Percentiles rank a stretch among this genome's conserved stretches.
Evolutionary conservation across 2,329 filamentous ascomycete species (phyloP).

Genomic region (Alternaria metachromatica): DNA sequence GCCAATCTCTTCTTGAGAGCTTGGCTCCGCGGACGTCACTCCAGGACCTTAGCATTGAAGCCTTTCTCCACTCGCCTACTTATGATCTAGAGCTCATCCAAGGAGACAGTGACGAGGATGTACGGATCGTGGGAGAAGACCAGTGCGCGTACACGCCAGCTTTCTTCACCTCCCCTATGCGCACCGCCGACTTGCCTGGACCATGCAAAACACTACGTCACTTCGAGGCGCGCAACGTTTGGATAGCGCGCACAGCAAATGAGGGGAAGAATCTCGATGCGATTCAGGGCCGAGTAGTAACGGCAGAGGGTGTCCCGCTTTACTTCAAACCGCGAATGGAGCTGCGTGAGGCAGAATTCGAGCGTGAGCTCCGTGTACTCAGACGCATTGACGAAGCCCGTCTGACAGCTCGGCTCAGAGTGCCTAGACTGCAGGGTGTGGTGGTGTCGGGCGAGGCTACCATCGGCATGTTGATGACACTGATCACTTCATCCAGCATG

Average conservation of each 20-base stretch:
- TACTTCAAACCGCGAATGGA: constrained; percentile 14
- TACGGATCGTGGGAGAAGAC: constrained; percentile 1
- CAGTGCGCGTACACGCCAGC: constrained; percentile 1
- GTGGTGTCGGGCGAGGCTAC: constrained; percentile 6
- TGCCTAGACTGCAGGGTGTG: constrained; percentile 5
- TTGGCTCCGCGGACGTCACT: constrained; percentile 1
- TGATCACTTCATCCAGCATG: constrained; percentile 2
- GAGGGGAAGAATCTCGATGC: background rate
- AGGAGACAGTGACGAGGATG: background rate
- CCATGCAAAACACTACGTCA: background rate
- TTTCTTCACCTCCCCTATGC: constrained; percentile 2
- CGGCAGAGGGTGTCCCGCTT: background rate
- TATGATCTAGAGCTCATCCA: constrained; percentile 4
- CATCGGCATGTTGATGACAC: constrained; percentile 7
- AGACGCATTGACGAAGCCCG: constrained; percentile 1
- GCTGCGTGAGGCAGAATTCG: constrained; percentile 6
- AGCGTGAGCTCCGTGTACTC: constrained; percentile 7
- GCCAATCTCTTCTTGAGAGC: background rate
- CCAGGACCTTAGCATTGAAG: constrained; percentile 5
- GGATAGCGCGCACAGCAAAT: background rate
- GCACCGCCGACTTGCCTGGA: background rate
- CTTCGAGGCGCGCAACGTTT: background rate
- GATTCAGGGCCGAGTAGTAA: constrained; percentile 6
- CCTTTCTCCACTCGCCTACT: constrained; percentile 6
- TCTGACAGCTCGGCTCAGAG: background rate